These are phyloP conservation scores for Tetradesmus obliquus DNA, from an alignment of 139 green algal species.

Conservation along the genomic window DNA sequence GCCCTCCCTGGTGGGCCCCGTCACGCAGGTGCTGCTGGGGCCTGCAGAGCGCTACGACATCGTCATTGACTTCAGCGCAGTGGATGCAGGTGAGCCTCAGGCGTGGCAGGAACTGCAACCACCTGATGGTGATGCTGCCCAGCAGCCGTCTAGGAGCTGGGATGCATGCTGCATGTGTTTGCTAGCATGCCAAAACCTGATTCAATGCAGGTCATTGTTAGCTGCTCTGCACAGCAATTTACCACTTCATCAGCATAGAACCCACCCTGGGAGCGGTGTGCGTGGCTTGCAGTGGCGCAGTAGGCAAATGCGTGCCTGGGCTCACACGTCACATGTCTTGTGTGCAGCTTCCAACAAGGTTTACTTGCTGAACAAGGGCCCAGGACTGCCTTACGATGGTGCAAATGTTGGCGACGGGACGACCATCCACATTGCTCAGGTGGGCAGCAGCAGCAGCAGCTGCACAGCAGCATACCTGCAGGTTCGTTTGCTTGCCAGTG, in stretches of 20 bases:
- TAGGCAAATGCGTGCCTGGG: too few relatives aligned
- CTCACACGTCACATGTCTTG: not conserved
- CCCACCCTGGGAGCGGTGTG: too few relatives aligned
- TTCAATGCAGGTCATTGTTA: too few relatives aligned
- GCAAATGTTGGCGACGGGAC: not conserved
- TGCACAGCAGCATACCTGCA: too few relatives aligned
- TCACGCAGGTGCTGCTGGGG: constrained; percentile 2
- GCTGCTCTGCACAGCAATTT: too few relatives aligned
- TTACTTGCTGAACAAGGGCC: constrained; percentile 35
- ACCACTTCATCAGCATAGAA: too few relatives aligned
- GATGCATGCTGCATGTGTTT: not conserved
- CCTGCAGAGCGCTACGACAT: constrained; percentile 44
- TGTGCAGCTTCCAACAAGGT: not conserved
- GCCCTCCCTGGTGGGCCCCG: not conserved
- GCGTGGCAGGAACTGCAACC: not conserved
- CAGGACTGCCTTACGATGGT: not conserved
- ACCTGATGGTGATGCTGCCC: too few relatives aligned
- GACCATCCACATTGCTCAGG: constrained; percentile 17
- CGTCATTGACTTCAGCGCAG: constrained; percentile 16
- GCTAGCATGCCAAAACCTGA: too few relatives aligned
- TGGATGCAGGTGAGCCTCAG: not conserved
- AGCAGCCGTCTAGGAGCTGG: too few relatives aligned
- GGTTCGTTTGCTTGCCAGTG: too few relatives aligned
- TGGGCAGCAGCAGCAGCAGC: not conserved
- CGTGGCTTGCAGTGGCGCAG: too few relatives aligned